Evolutionary conservation across 306 rosid species (phyloP).

Genomic region (Spatholobus suberectus): DNA sequence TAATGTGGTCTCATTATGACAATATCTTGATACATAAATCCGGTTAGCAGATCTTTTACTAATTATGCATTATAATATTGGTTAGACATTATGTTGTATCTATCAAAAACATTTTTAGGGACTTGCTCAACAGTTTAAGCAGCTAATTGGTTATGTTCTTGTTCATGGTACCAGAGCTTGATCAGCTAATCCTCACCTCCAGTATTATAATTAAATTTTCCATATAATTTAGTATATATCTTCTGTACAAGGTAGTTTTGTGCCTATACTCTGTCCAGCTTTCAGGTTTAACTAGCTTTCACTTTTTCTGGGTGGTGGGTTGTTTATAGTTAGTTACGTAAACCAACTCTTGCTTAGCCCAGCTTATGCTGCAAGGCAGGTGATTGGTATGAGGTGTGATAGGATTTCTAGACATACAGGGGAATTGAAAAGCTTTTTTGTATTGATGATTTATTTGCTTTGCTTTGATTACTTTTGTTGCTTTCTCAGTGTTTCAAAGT

Average conservation of each 20-base stretch:
- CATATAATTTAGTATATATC: not conserved
- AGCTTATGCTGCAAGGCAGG: not conserved
- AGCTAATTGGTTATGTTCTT: not conserved
- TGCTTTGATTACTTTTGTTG: not conserved
- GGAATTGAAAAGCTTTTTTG: not conserved
- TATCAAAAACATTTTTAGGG: not conserved
- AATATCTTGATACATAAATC: not conserved
- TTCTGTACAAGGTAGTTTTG: not conserved
- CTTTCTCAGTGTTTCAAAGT: not conserved
- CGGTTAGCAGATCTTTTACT: not conserved
- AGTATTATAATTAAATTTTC: not conserved
- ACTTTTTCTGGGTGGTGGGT: not conserved
- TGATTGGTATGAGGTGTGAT: too few relatives aligned
- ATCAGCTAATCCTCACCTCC: not conserved
- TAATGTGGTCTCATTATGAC: not conserved
- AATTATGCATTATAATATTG: not conserved
- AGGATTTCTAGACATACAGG: not conserved
- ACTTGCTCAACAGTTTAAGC: not conserved
- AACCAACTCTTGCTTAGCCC: not conserved
- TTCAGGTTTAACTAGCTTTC: too few relatives aligned
- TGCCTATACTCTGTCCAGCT: not conserved
- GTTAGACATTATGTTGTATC: not conserved
- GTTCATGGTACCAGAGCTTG: not conserved
- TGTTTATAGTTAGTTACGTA: not conserved
- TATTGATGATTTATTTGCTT: not conserved